Percentiles rank a stretch among this genome's conserved stretches.
Conservation (phyloP, 495 filamentous ascomycete species). For the Xylaria curta region DNA sequence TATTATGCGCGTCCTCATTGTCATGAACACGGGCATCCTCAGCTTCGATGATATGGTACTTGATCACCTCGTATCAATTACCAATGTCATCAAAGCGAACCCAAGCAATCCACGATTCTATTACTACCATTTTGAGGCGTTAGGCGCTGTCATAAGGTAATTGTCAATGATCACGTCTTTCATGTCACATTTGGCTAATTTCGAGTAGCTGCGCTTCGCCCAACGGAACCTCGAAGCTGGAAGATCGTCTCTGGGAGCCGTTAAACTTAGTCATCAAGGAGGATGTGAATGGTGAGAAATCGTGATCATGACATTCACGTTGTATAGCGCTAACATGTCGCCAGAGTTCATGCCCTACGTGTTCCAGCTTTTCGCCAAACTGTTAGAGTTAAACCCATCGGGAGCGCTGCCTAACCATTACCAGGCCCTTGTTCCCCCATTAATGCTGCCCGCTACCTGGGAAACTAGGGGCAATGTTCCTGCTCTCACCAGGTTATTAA, state of each 20-base stretch:
- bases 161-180: background rate
- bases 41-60: slow-evolving; percentile 76
- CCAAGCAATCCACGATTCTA: slow-evolving; percentile 98
- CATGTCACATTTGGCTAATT: background rate
- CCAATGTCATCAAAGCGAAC: slow-evolving; percentile 84
- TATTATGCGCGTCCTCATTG: slow-evolving; percentile 94
- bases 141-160: slow-evolving; percentile 91
- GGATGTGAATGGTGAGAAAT: slow-evolving; percentile 75
- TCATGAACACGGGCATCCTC: slow-evolving; percentile 79
- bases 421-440: slow-evolving; percentile 72
- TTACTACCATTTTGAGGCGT: slow-evolving; percentile 95
- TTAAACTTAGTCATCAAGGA: slow-evolving; percentile 77
- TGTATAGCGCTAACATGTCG: slow-evolving; percentile 25
- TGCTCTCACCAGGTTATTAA: slow-evolving; percentile 83
- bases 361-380: slow-evolving; percentile 90
- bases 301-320: background rate
- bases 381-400: slow-evolving; percentile 82
- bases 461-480: slow-evolving; percentile 91
- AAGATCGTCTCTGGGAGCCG: slow-evolving; percentile 75
- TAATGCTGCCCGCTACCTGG: slow-evolving; percentile 82
- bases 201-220: slow-evolving; percentile 71
- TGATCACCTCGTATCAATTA: slow-evolving; percentile 81
- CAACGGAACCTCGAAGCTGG: slow-evolving; percentile 65
- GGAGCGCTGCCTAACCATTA: slow-evolving; percentile 76
- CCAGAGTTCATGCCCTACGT: slow-evolving; percentile 95